Evolutionary conservation across 2,329 filamentous ascomycete species (phyloP), one percentile per base, ranked within the genome.

Genomic region (Penicillium sp.): DNA sequence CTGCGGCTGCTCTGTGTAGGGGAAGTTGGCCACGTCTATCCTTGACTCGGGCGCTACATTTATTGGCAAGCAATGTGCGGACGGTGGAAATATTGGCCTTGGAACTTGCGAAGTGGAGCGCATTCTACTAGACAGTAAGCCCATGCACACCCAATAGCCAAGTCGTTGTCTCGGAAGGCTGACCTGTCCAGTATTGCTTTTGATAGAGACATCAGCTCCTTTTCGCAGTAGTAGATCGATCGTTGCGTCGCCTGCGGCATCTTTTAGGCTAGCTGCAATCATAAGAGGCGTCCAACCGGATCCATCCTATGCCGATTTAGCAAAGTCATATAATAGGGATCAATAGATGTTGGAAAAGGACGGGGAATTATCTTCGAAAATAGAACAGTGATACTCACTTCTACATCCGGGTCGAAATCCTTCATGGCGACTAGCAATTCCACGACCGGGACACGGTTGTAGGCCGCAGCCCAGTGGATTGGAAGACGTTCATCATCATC

Each of bases 391-490:
- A 34, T n/a, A 58, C 60, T 31, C 54, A 91, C 89, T 76, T 91
- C 85, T 19, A 87, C 87, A 74, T 97, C 92, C 0, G 90, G 84
- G 70, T 97, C 91, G 69, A 97, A 96, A 58, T 81, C 81, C 67
- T 87, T 87, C 60, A 81, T 80, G 55, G 89, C 82, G 2, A 89
- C 82, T 4, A 97, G 80, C 21, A 93, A 72, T 49, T 88, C 81
- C 19, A 90, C 86, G 58, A 97, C 91, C 25, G 87, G 83, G 7
- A 88, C 76, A 64, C 86, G 87, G 72, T 94, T 95, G 74, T 90
- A 89, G 23, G 92, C 94, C 2, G 87, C 85, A 0, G 94, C 93
- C 94, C 94, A 99, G 80, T 99, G 94, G 56, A 97, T 86, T 2
- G 94, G 88, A 38, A 96, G 84, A 44, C 94, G 90, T 16, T 91